Base-by-base conservation (phyloP, 345 rosid species). In the Aurinia saxatilis region DNA sequence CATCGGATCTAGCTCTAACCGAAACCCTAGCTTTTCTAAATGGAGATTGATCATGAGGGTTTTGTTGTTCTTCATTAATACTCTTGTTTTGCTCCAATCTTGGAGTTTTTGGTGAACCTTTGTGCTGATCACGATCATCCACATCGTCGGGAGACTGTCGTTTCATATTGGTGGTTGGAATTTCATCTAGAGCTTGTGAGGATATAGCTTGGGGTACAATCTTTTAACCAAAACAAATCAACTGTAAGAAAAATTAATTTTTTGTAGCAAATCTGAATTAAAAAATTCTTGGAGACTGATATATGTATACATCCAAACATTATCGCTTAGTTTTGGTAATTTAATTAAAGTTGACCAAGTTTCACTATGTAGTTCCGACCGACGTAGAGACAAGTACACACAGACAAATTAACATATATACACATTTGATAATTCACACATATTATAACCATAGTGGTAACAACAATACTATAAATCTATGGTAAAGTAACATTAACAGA, bases 21-120 rank as follows among this genome's bases (percentile, higher is more conserved):
- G 90, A 84, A 63, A 81, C 90, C 66, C 90, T 78, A 42, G 90
- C 79, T 70, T 73, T 79, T 68, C 83, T 63, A 18, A 62, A 85
- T 5, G 93, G 86, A 17, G 63, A 63, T 0, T 63, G 69, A 31
- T 70, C 75, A 1, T 79, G 82, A 25, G 71, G 53, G 53, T 30
- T 66, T 59, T 75, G 83, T 10, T 83, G 88, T 10, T 78, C 80
- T 16, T 51, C 50, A 49, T 40, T 63, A 18, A 2, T n/a, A 14
- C 41, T 76, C 49, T 66, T 72, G n/a, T 46, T 66, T 27, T 75
- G 86, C 17, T 83, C 86, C 5, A 71, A 17, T 56, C 66, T 78
- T 17, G 81, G 80, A 71, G 72, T 75, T 39, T 73, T 80, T 16
- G 83, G 73, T 10, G 86, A 76, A 0, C 81, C 78, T 80, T 72